Conservation (phyloP, 441 rosid genomes). For the Bocquillonia castaneifolia region DNA sequence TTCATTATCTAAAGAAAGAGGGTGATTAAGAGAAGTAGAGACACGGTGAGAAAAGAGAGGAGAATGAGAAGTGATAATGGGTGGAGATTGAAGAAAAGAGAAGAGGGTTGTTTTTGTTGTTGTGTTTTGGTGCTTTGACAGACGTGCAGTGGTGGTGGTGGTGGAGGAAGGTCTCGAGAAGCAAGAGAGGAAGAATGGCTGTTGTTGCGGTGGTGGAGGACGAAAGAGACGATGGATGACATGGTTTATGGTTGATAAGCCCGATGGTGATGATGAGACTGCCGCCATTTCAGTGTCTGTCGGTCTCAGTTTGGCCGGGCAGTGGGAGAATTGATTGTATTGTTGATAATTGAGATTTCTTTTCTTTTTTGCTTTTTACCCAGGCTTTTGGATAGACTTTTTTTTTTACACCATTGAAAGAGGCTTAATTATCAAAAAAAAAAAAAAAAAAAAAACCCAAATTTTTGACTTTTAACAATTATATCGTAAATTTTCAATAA, state of each 20-base stretch:
- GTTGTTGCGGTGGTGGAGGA: constrained; percentile 17
- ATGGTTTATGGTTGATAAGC: constrained; percentile 24
- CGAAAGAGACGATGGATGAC: constrained; percentile 26
- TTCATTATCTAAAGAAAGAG: constrained; percentile 24
- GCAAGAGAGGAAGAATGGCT: constrained; percentile 20
- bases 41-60: constrained; percentile 22
- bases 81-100: constrained; percentile 20
- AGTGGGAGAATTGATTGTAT: constrained; percentile 23
- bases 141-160: constrained; percentile 18
- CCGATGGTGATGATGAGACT: constrained; percentile 24
- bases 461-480: no score
- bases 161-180: constrained; percentile 32
- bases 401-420: no score
- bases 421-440: no score
- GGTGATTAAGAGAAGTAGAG: constrained; percentile 13
- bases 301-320: neutral
- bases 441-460: no score
- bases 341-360: no score
- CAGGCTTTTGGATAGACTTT: neutral
- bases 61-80: constrained; percentile 16
- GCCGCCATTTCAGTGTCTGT: constrained; percentile 33
- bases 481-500: no score
- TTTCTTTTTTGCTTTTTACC: no score
- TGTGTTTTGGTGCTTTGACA: constrained; percentile 13
- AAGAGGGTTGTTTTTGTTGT: constrained; percentile 7